phyloP scores from a whole-genome alignment of 2,329 filamentous ascomycete genomes.

The Apiospora aurea region DNA sequence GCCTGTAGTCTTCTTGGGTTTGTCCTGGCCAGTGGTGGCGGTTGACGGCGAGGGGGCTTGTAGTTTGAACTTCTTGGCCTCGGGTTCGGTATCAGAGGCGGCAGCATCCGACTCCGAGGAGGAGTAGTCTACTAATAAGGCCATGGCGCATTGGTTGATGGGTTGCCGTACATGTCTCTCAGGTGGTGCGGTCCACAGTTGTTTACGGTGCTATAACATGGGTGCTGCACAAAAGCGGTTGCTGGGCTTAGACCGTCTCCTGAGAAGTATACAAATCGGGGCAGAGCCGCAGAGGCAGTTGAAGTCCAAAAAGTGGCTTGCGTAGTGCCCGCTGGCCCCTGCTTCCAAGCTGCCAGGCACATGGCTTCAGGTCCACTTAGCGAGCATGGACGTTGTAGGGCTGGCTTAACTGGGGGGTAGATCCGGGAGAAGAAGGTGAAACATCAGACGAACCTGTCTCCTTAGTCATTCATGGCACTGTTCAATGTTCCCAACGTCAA shows the following conservation, averaged over 20 bases:
- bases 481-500: background rate
- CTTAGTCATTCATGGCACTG: background rate
- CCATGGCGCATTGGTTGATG: background rate
- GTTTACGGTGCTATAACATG: background rate
- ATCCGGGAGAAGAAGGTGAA: background rate
- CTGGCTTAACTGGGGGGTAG: background rate
- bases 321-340: slow-evolving; percentile 10
- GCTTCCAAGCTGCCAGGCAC: background rate
- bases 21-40: background rate
- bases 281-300: background rate
- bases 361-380: slow-evolving; percentile 7
- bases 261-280: background rate
- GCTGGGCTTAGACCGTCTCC: background rate
- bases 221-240: background rate
- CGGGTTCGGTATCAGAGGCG: background rate
- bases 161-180: background rate
- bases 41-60: background rate
- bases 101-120: slow-evolving; percentile 12
- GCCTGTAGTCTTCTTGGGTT: background rate
- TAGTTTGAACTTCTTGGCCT: background rate
- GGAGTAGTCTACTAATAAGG: slow-evolving; percentile 13
- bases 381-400: background rate
- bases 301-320: slow-evolving; percentile 18
- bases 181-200: background rate
- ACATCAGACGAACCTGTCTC: background rate